These are phyloP conservation scores for Lachancea meyersii DNA, from an alignment of 805 yeast genomes.

Conservation along the genomic window DNA sequence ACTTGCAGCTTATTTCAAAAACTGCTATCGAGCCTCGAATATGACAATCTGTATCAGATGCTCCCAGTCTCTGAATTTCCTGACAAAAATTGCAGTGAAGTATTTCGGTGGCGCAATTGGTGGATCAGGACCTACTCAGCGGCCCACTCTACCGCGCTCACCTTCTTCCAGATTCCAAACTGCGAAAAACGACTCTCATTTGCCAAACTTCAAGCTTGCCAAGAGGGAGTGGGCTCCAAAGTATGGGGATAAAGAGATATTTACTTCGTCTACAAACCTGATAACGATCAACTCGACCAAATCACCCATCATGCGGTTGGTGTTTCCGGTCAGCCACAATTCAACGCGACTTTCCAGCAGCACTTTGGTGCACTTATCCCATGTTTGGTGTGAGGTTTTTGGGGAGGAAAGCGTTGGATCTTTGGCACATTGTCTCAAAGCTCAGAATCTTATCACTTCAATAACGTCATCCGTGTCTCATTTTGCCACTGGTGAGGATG, in stretches of 20 bases:
- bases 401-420: conserved; percentile 60
- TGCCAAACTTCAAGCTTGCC: conserved; percentile 18
- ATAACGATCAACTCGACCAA: conserved; percentile 37
- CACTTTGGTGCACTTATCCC: conserved; percentile 31
- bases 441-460: conserved; percentile 32
- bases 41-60: conserved; percentile 59
- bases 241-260: conserved; percentile 20
- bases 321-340: conserved; percentile 37
- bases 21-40: conserved; percentile 41
- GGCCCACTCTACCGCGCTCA: not conserved
- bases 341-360: conserved; percentile 13
- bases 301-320: conserved; percentile 38
- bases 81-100: conserved; percentile 45
- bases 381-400: conserved; percentile 49
- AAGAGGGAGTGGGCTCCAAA: conserved; percentile 16
- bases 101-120: conserved; percentile 37
- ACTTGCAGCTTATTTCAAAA: conserved; percentile 37
- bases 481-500: conserved; percentile 33
- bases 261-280: conserved; percentile 23
- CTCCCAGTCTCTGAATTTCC: conserved; percentile 54
- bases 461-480: conserved; percentile 40
- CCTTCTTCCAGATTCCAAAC: not conserved
- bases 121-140: not conserved
- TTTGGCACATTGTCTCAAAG: conserved; percentile 37
- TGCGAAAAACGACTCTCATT: not conserved